phyloP scores from a whole-genome alignment of 768 basidiomycete species.

The Galerina sulciceps region DNA sequence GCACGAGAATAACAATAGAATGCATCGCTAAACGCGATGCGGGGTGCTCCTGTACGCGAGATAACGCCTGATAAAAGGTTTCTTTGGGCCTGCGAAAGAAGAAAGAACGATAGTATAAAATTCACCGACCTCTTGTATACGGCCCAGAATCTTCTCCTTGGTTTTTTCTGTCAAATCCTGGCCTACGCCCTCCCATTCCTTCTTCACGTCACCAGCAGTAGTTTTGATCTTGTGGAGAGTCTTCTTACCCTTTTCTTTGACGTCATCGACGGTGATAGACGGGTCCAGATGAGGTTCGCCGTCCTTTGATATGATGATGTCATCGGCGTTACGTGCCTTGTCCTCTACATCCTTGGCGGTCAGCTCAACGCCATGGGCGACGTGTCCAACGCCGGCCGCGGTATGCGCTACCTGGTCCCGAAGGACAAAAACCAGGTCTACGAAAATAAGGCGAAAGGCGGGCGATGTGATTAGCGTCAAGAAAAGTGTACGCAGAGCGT shows the following conservation, averaged over 20 bases:
- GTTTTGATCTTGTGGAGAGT: slow-evolving; percentile 14
- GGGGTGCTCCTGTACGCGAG: slow-evolving; percentile 34
- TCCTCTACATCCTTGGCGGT: slow-evolving; percentile 36
- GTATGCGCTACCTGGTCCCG: slow-evolving; percentile 35
- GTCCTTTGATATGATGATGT: slow-evolving; percentile 17
- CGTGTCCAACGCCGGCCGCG: slow-evolving; percentile 33
- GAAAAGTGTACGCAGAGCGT: slow-evolving; percentile 32
- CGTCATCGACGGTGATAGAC: slow-evolving; percentile 20
- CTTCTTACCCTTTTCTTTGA: slow-evolving; percentile 25
- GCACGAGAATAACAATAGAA: slow-evolving; percentile 32
- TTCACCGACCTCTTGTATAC: slow-evolving; percentile 34
- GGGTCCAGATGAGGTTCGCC: slow-evolving; percentile 11
- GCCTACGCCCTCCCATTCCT: slow-evolving; percentile 23
- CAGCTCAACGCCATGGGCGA: slow-evolving; percentile 34
- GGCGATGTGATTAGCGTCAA: slow-evolving; percentile 35
- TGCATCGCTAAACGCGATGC: slow-evolving; percentile 34
- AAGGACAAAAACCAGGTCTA: slow-evolving; percentile 34
- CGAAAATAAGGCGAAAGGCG: slow-evolving; percentile 37
- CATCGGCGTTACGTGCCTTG: slow-evolving; percentile 16
- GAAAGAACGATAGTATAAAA: background rate
- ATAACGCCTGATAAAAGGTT: slow-evolving; percentile 24
- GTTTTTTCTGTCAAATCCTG: slow-evolving; percentile 23
- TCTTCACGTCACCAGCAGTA: slow-evolving; percentile 7
- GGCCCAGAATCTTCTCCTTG: slow-evolving; percentile 27
- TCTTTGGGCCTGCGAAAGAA: background rate